phyloP scores from a whole-genome alignment of 768 basidiomycete genomes.

The Rhodocollybia butyracea region DNA sequence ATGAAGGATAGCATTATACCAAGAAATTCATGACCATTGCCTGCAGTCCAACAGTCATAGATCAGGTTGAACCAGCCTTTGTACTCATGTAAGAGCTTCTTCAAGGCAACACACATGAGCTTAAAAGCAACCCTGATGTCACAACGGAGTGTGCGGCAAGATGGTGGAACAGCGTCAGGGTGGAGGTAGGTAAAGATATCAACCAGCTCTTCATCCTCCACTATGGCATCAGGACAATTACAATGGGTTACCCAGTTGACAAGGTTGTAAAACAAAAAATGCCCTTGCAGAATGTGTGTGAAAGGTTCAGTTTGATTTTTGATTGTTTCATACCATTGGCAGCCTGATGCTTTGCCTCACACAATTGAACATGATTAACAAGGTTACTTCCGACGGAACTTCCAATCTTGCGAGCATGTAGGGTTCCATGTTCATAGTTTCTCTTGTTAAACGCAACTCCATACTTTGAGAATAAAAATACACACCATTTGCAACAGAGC shows the following conservation, averaged over 20 bases:
- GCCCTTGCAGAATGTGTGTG: not conserved
- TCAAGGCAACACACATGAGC: not conserved
- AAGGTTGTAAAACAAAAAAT: constrained; percentile 8
- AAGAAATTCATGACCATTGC: not conserved
- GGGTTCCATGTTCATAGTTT: no score
- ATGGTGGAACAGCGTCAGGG: not conserved
- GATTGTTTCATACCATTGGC: no score
- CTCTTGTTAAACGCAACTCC: no score
- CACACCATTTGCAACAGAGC: no score
- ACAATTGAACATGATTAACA: no score
- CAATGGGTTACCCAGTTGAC: not conserved
- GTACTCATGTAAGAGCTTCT: not conserved
- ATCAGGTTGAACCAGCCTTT: not conserved
- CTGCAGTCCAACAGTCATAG: constrained; percentile 4
- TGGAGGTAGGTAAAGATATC: constrained; percentile 5
- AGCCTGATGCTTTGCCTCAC: no score
- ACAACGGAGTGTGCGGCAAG: not conserved
- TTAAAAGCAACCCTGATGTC: not conserved
- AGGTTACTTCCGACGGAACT: no score
- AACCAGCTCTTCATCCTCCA: not conserved
- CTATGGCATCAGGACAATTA: not conserved
- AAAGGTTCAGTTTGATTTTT: not conserved
- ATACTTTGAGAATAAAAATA: no score
- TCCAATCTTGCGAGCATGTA: no score
- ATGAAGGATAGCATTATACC: not conserved